Evolutionary conservation across 108 stramenopile species (phyloP).

Genomic region (Nitzschia sp.): DNA sequence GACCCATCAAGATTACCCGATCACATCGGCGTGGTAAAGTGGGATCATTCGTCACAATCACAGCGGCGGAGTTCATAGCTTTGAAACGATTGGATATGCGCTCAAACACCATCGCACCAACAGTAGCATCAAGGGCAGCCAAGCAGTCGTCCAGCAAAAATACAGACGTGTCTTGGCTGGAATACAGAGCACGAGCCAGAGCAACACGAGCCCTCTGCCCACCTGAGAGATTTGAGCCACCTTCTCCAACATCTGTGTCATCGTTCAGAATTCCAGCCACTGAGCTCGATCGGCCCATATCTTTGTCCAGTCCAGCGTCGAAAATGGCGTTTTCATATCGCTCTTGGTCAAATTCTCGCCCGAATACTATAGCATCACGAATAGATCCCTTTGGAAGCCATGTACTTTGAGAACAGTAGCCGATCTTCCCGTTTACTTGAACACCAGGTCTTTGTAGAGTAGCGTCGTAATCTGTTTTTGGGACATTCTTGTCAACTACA

Average conservation of each 20-base stretch:
- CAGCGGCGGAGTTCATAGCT: constrained; percentile 51
- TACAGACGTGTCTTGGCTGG: constrained; percentile 51
- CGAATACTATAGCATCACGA: constrained; percentile 79
- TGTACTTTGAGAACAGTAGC: constrained; percentile 80
- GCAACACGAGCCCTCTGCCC: constrained; percentile 93
- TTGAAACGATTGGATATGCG: constrained; percentile 52
- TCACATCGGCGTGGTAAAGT: constrained; percentile 76
- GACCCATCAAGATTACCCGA: constrained; percentile 70
- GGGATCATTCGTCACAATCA: constrained; percentile 82
- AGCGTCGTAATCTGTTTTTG: constrained; percentile 3
- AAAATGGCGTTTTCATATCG: constrained; percentile 57
- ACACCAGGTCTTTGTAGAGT: constrained; percentile 50
- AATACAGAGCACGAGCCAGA: constrained; percentile 76
- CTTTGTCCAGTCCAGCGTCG: constrained; percentile 74
- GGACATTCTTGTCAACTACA: constrained; percentile 30
- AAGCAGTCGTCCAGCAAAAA: constrained; percentile 62
- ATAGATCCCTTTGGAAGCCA: constrained; percentile 83
- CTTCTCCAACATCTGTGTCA: constrained; percentile 80
- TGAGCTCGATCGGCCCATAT: constrained; percentile 39
- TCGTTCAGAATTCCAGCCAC: constrained; percentile 45
- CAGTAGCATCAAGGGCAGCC: constrained; percentile 71
- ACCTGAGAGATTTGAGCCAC: constrained; percentile 73
- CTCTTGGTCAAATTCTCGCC: constrained; percentile 71
- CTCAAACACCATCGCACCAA: constrained; percentile 70
- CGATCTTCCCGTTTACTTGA: constrained; percentile 49